phyloP scores from a whole-genome alignment of 78 protist species.

The Anaeramoeba flamelloides region DNA sequence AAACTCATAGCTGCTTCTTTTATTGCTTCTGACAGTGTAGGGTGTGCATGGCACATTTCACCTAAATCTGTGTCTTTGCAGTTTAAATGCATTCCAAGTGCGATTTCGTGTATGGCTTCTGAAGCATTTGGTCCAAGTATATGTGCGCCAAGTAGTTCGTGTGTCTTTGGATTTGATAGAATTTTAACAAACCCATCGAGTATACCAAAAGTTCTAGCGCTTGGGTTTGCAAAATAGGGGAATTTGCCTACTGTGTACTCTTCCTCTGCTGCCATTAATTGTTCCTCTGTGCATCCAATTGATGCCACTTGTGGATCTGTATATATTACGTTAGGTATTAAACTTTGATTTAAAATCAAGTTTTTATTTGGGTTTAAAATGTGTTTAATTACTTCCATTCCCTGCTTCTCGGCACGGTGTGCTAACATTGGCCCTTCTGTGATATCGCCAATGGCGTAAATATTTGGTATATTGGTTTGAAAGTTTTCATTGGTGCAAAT shows the following conservation, averaged over 20 bases:
- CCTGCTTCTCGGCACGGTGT: conserved; percentile 96
- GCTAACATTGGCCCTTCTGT: conserved; percentile 97
- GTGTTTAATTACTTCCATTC: conserved; percentile 10
- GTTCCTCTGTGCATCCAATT: conserved; percentile 94
- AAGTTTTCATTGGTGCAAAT: conserved; percentile 50
- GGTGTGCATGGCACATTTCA: conserved; percentile 1
- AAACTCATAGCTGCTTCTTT: conserved; percentile 81
- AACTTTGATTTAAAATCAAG: no score
- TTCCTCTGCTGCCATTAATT: conserved; percentile 58
- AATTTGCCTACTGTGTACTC: conserved; percentile 61
- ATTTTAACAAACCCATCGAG: conserved; percentile 85
- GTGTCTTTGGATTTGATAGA: conserved; percentile 56
- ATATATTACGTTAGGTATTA: no score
- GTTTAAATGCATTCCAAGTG: background rate
- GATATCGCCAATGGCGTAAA: conserved; percentile 94
- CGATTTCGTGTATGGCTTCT: conserved; percentile 2
- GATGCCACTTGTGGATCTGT: no score
- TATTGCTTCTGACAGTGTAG: conserved; percentile 82
- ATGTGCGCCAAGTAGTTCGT: conserved; percentile 66
- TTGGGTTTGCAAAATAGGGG: conserved; percentile 87
- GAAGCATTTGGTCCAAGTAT: conserved; percentile 2
- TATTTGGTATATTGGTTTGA: conserved; percentile 46
- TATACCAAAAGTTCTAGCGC: conserved; percentile 69
- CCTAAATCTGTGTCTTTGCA: background rate
- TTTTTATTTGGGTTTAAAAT: no score